Evolutionary conservation across 2,329 filamentous ascomycete species (phyloP), one percentile per base, ranked within the genome.

Genomic region (Colletotrichum sp.): DNA sequence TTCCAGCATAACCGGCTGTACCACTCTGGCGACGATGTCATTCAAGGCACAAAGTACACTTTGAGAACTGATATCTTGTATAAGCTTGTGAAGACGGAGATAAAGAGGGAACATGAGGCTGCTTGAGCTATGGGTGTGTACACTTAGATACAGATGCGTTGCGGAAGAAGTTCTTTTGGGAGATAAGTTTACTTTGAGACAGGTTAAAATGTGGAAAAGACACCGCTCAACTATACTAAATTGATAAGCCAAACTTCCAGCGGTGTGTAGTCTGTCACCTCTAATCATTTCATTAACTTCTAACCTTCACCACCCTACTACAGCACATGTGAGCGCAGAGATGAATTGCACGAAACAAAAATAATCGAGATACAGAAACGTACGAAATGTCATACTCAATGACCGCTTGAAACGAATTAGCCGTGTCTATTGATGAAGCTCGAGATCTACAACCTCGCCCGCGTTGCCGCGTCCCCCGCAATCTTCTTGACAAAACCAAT

Each of bases 51-150:
- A 6, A 93, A 93, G 84, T 91, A 90, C 78, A 91, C 89, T 7
- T 86, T 92, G 83, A 84, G 90, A 76, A 89, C 87, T 16, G 90
- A 92, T 78, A 85, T 92, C 64, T 82, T 91, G 82, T 91, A 90
- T 15, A 61, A 68, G 55, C 36, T 76, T 1, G 32, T 67, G 25
- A 69, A 73, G 39, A n/a, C 44, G 34, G 27, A 60, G 61, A 28
- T 6, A 2, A 25, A 68, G 52, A n/a, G 13, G 60, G 16, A 22
- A 7, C 11, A 52, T 7, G 3, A 22, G 2, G n/a, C n/a, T 13
- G n/a, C 44, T 22, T 52, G 16, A 52, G 44, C 1, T 52, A 2
- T 52, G 6, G n/a, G 44, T 13, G 1, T 8, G 5, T 2, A n/a
- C 44, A 22, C n/a, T 22, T 13, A 8, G n/a, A 48, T 9, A 22